Evolutionary conservation across 805 yeast species (phyloP).

Genomic region (Ogataea ramenticola): DNA sequence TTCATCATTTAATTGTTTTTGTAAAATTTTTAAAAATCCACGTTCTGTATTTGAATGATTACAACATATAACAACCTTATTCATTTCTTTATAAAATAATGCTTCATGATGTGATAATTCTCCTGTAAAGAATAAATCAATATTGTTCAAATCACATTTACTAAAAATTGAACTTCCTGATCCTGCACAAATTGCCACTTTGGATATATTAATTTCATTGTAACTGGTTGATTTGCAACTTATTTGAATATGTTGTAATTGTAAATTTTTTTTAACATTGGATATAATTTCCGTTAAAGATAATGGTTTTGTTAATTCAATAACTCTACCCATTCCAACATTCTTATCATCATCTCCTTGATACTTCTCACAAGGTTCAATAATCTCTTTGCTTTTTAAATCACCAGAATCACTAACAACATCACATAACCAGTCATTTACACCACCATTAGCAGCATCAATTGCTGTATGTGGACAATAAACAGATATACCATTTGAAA

Average conservation of each 20-base stretch:
- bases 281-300: slow-evolving; percentile 37
- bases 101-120: slow-evolving; percentile 94
- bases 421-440: slow-evolving; percentile 82
- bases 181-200: slow-evolving; percentile 90
- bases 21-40: slow-evolving; percentile 58
- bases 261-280: slow-evolving; percentile 47
- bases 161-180: slow-evolving; percentile 78
- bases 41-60: slow-evolving; percentile 94
- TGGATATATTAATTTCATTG: slow-evolving; percentile 31
- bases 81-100: slow-evolving; percentile 60
- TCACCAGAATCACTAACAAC: slow-evolving; percentile 31
- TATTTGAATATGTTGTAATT: slow-evolving; percentile 54
- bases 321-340: slow-evolving; percentile 80
- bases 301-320: slow-evolving; percentile 38
- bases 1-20: slow-evolving; percentile 39
- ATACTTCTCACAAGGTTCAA: neutral
- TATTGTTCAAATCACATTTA: slow-evolving; percentile 17
- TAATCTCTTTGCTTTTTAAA: neutral
- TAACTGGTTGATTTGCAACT: slow-evolving; percentile 31
- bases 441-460: slow-evolving; percentile 90
- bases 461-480: slow-evolving; percentile 96
- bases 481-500: slow-evolving; percentile 75
- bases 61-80: slow-evolving; percentile 65
- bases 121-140: slow-evolving; percentile 81
- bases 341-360: slow-evolving; percentile 9